Base-by-base conservation (phyloP, 805 yeast genomes). In the Yarrowia osloensis region DNA sequence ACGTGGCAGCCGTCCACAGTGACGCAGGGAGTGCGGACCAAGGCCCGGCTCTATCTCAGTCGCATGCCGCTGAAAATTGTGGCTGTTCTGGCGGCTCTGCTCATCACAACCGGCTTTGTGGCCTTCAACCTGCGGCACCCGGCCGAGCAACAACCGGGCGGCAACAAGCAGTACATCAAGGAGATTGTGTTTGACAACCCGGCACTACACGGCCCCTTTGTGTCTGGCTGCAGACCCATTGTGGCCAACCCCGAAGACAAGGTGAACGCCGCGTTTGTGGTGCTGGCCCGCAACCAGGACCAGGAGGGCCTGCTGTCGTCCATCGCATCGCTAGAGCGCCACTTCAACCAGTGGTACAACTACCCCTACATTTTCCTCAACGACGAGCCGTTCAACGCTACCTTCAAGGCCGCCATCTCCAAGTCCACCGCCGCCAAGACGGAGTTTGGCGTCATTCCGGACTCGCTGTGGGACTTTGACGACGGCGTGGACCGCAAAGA, bases 341-440 rank as follows among this genome's bases (percentile, higher is more conserved):
- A 89, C 75, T 94, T 93, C 79, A 94, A 94, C 75, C 93, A 93
- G 72, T 91, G 97, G 97, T 95, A 82, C 76, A 84, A 89, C 71
- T 95, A 95, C 75, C 98, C 97, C 0, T 95, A 96, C 88, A 88
- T 91, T 1, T 91, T 95, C 72, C 77, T 95, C 21, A 94, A 93
- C 74, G 91, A 94, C 76, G 92, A 84, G 68, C 86, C 85, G 19
- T 93, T 94, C 73, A 80, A 82, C 24, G 83, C 84, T 1, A 83
- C 86, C 21, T 95, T 95, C 76, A 85, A 83, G 72, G 72, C 71
- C 1, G 77, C 81, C 1, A 87, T 91, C 0, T 63, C 71, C 15
- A 74, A 80, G 49, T 78, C 84, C 65, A 88, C 95, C 4, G 78
- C 81, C 11, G 85, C 93, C 0, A 75, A 81, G 22, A 88, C 88